Conservation (phyloP, 805 yeast genomes). For the Ogataea degrootiae region DNA sequence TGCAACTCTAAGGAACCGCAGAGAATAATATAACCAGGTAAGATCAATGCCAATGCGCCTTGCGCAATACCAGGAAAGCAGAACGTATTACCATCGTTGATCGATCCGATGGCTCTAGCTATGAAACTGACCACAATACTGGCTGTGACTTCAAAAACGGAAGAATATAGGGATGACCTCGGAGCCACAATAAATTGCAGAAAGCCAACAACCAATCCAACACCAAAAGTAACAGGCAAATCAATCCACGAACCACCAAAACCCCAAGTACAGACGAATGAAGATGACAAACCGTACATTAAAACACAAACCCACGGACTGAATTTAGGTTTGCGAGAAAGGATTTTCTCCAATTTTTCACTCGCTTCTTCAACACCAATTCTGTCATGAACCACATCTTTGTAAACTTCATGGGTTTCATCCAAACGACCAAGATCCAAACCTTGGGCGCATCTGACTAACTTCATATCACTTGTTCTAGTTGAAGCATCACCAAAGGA, state of each 20-base stretch:
- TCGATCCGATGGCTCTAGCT: constrained; percentile 87
- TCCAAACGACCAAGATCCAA: constrained; percentile 75
- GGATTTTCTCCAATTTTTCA: constrained; percentile 59
- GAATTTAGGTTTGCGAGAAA: constrained; percentile 56
- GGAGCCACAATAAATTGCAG: constrained; percentile 80
- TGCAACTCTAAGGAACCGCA: constrained; percentile 92
- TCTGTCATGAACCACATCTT: constrained; percentile 84
- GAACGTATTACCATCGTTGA: constrained; percentile 55
- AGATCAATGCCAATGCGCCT: constrained; percentile 82
- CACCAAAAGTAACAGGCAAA: constrained; percentile 73
- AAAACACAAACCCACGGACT: constrained; percentile 75
- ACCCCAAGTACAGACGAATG: constrained; percentile 81
- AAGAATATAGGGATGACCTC: constrained; percentile 73
- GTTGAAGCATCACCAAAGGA: constrained; percentile 93
- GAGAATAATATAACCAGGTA: constrained; percentile 90
- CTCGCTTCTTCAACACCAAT: constrained; percentile 87
- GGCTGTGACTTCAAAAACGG: constrained; percentile 90
- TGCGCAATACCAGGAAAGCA: constrained; percentile 89
- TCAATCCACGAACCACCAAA: constrained; percentile 88
- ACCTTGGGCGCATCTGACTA: constrained; percentile 88
- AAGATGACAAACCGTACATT: constrained; percentile 75
- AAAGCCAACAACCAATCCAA: constrained; percentile 80
- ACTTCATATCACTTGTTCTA: constrained; percentile 89
- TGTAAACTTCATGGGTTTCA: constrained; percentile 78
- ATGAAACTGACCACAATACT: constrained; percentile 83